Evolutionary conservation across 371 early-diverging fungal genomes (phyloP), one percentile per base, ranked within the genome.

Genomic region (Apophysomyces ossiformis): DNA sequence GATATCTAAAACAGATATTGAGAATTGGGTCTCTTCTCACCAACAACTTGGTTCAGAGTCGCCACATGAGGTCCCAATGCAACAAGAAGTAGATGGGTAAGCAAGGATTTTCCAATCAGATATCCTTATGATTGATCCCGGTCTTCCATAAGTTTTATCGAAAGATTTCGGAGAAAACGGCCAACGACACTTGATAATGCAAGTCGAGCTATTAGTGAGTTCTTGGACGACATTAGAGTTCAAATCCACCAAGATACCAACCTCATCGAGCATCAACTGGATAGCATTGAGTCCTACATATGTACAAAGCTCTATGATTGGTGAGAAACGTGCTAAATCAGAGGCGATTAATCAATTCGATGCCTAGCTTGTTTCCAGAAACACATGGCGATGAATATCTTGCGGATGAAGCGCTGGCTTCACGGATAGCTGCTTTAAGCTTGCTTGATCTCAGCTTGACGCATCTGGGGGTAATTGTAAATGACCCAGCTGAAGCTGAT

Each of bases 381-480:
- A 67, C 79, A 4, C 66, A 65, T 37, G 74, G 77, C 5, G 86
- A 87, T 65, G 91, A 89, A 58, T 74, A 79, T 1, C 69, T 79
- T 69, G 85, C 81, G 38, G 91, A 90, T 50, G 89, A 89, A 65
- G 86, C 84, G 46, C 67, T 90, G 12, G 87, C 85, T 47, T 88
- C 89, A 61, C 85, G 88, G 41, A 88, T 90, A 41, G 89, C 89
- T 2, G 91, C 91, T n/a, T 69, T 91, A 12, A 89, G 88, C 57
- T 64, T 89, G 43, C 70, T 89, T 12, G 90, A 87, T 16, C 64
- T 91, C 36, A 70, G 78, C 7, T 68, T 89, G 36, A 76, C 73
- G 0, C 88, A 91, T 61, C 65, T 91, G 50, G 90, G 90, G 0
- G 82, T 90, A 18, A 69, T 78, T 6, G 66, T 82, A 12, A 71